Base-by-base conservation (phyloP, 2,329 filamentous ascomycete species). In the Fusarium pilosicola region DNA sequence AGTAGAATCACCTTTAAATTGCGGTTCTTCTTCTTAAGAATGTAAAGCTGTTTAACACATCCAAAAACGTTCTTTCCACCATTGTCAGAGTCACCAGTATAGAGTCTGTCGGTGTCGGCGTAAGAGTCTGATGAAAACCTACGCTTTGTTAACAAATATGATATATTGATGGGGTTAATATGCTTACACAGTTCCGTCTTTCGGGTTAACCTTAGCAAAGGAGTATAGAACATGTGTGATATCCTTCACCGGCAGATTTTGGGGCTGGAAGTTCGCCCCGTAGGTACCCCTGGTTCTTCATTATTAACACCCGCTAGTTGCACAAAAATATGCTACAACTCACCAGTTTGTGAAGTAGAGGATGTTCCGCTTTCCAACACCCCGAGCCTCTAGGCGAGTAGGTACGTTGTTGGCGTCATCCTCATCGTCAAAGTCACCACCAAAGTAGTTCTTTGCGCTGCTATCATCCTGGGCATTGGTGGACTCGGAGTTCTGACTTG, bases 11-110 rank as follows among this genome's bases (percentile, higher is more conserved):
- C 87, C 82, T 97, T 97, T 65, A 97, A 82, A 59, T 93, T 89
- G 26, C 94, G 90, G 80, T 97, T 90, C 74, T 87, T 84, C 83
- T 94, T 91, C 85, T 97, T 97, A 59, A 93, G 86, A 3, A 94
- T 82, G 80, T 88, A 94, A 3, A 97, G 84, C 79, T 96, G 93
- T 83, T 95, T 95, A 71, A 94, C 81, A 78, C 90, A 92, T 45
- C 94, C 94, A 77, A 94, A 95, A 57, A 91, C 89, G 78, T 96
- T 94, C 66, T 84, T 89, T 9, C 89, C 84, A 12, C 90, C 88
- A 86, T 86, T 89, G 3, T 86, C 89, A 3, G 89, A 73, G 79
- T 96, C 93, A 18, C 82, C 84, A 0, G 89, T 82, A 76, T 93
- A 95, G 78, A 90, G 91, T 78, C 92, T 94, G 60, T 94, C 85